Base-by-base conservation (phyloP, 352 stramenopile genomes). In the Pythium oligandrum region DNA sequence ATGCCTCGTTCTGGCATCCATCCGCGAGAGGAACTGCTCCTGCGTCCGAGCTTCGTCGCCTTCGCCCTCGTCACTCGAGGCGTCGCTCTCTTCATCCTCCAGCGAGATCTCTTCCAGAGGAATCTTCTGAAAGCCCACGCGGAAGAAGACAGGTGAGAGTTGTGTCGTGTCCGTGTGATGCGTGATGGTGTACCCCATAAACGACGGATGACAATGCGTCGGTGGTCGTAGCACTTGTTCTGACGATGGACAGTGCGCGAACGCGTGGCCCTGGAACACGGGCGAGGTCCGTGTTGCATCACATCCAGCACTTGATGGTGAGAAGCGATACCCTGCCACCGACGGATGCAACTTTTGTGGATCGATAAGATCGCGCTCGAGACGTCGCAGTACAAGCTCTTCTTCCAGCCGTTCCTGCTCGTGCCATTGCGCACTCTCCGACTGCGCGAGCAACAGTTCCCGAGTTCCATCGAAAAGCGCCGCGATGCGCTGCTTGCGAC, bases 81-180 rank as follows among this genome's bases (percentile, higher is more conserved):
- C 44, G 17, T 26, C 17, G 17, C 17, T 26, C 17, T 26, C 17
- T 26, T 26, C 17, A 26, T 26, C 17, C 17, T 26, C 17, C 17
- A 26, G 0, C 17, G 17, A 26, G 9, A 88, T 58, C 45, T 69
- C 63, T 38, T 85, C 71, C 34, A 90, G 51, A 1, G 71, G 63
- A 12, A 84, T 74, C 36, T 93, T 93, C 11, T 52, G 34, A 58
- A 88, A 90, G 3, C 48, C 65, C 9, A 70, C 51, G 34, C 65
- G 57, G 52, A 93, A 88, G 55, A 93, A 90, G 6, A 88, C 63
- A 3, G 83, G 83, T 7, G 83, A 90, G 30, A 90, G 61, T 3
- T 40, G 44, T 12, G 59, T 46, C 9, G 64, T 59, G 31, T 88
- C 70, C 35, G 79, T 53, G 39, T 75, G 46, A 31, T 60, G 68